Evolutionary conservation across 164 flowering plant genomes (phyloP).

Genomic region (Sextonia rubra): DNA sequence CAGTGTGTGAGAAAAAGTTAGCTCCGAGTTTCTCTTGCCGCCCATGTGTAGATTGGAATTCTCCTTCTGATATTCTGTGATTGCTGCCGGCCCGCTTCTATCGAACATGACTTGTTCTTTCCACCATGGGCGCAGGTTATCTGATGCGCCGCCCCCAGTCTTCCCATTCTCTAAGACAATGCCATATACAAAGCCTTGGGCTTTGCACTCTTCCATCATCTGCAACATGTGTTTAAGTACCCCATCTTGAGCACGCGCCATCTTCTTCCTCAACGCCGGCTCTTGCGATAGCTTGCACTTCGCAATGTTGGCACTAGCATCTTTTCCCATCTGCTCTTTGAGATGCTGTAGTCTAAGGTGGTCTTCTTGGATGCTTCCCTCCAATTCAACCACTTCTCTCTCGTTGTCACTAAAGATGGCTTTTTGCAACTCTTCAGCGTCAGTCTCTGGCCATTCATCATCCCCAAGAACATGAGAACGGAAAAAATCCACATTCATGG

Average conservation of each 20-base stretch:
- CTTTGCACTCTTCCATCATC: slow-evolving; percentile 66
- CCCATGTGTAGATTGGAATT: slow-evolving; percentile 28
- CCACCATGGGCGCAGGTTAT: slow-evolving; percentile 67
- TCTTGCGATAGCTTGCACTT: slow-evolving; percentile 19
- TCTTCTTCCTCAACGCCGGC: slow-evolving; percentile 30
- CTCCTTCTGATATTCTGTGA: slow-evolving; percentile 8
- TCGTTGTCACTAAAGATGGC: slow-evolving; percentile 45
- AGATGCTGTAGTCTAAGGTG: slow-evolving; percentile 31
- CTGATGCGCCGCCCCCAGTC: slow-evolving; percentile 59
- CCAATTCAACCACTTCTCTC: slow-evolving; percentile 44
- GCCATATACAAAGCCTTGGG: slow-evolving; percentile 63
- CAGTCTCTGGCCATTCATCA: slow-evolving; percentile 22
- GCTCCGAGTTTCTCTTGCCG: slow-evolving; percentile 25
- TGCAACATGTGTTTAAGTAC: slow-evolving; percentile 62
- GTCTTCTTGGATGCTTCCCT: slow-evolving; percentile 49
- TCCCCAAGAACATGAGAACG: slow-evolving; percentile 9
- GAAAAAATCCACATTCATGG: slow-evolving; percentile 16
- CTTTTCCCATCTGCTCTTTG: slow-evolving; percentile 41
- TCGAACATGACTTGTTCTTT: slow-evolving; percentile 62
- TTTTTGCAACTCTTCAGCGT: slow-evolving; percentile 30
- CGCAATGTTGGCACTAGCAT: slow-evolving; percentile 17
- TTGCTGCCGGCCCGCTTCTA: slow-evolving; percentile 38
- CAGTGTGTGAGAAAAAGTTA: slow-evolving; percentile 37
- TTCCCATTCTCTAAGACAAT: slow-evolving; percentile 69
- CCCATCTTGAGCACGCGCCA: slow-evolving; percentile 64